Conservation (phyloP, 805 yeast species). For the Yarrowia keelungensis region DNA sequence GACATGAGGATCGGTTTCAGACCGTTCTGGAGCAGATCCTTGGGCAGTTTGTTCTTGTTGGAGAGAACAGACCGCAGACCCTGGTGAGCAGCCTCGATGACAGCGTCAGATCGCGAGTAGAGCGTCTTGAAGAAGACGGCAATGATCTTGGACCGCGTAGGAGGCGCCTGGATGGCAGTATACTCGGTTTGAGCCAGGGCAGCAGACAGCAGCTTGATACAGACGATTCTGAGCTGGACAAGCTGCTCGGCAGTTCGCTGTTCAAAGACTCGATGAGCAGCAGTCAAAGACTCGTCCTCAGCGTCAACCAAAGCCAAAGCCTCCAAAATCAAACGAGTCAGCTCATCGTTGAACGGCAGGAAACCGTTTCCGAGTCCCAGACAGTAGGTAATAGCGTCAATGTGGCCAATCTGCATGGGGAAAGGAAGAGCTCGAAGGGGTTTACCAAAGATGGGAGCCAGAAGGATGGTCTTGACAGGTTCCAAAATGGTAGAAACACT, state of each 20-base stretch:
- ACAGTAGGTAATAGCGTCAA: slow-evolving; percentile 95
- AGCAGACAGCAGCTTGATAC: slow-evolving; percentile 79
- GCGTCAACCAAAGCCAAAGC: slow-evolving; percentile 96
- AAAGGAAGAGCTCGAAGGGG: slow-evolving; percentile 96
- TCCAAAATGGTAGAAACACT: slow-evolving; percentile 77
- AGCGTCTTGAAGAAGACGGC: slow-evolving; percentile 95
- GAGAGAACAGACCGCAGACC: slow-evolving; percentile 85
- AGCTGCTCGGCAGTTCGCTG: slow-evolving; percentile 88
- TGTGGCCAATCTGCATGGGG: slow-evolving; percentile 98
- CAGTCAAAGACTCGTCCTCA: slow-evolving; percentile 92
- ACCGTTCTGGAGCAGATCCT: slow-evolving; percentile 93
- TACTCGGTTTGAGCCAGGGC: slow-evolving; percentile 88
- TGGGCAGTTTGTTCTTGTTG: slow-evolving; percentile 88
- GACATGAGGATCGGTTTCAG: slow-evolving; percentile 95
- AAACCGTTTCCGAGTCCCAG: slow-evolving; percentile 80
- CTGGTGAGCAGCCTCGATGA: slow-evolving; percentile 90
- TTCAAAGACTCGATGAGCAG: slow-evolving; percentile 84
- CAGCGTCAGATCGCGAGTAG: slow-evolving; percentile 81
- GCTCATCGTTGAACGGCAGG: slow-evolving; percentile 85
- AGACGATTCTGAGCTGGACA: slow-evolving; percentile 85
- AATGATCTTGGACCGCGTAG: slow-evolving; percentile 78
- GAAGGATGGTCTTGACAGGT: slow-evolving; percentile 79
- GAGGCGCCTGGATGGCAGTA: slow-evolving; percentile 64
- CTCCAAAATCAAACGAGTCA: slow-evolving; percentile 82
- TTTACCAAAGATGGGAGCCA: slow-evolving; percentile 95